Conservation (phyloP, 1,284 basidiomycete species). For the Pterulicium gracile region DNA sequence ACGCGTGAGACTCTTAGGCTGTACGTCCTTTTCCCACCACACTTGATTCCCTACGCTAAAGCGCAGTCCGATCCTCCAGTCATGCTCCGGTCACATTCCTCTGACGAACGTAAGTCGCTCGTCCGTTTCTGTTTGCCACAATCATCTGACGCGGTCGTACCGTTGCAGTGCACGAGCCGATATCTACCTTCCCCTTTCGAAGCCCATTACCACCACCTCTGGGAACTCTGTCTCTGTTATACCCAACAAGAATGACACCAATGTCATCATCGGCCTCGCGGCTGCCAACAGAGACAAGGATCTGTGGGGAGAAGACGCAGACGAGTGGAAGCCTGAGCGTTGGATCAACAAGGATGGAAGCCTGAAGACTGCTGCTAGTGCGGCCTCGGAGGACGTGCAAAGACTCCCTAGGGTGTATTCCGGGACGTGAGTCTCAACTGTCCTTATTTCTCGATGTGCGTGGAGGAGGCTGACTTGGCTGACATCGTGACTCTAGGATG, state of each 20-base stretch:
- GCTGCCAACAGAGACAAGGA: constrained; percentile 9
- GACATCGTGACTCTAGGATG: neutral
- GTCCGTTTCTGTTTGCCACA: neutral
- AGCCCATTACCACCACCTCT: constrained; percentile 8
- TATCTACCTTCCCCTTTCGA: constrained; percentile 11
- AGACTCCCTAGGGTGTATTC: neutral
- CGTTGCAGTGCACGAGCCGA: constrained; percentile 10
- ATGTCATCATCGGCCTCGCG: constrained; percentile 9
- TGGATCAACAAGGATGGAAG: constrained; percentile 2
- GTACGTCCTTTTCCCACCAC: constrained; percentile 8
- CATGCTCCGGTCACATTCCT: neutral
- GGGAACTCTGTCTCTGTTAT: constrained; percentile 8
- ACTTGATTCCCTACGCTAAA: neutral
- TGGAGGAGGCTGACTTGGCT: neutral
- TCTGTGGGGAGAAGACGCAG: constrained; percentile 10
- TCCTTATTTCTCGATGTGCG: neutral
- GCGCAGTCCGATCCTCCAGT: neutral
- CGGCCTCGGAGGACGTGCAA: too few species aligned
- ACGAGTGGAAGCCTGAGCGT: constrained; percentile 6
- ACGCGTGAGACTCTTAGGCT: constrained; percentile 27
- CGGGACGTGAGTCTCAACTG: neutral
- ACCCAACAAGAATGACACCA: constrained; percentile 9
- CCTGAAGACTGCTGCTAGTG: neutral
- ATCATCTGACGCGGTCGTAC: neutral
- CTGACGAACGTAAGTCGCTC: neutral